phyloP scores from a whole-genome alignment of 129 eudicot genomes.

The Apium graveolens region DNA sequence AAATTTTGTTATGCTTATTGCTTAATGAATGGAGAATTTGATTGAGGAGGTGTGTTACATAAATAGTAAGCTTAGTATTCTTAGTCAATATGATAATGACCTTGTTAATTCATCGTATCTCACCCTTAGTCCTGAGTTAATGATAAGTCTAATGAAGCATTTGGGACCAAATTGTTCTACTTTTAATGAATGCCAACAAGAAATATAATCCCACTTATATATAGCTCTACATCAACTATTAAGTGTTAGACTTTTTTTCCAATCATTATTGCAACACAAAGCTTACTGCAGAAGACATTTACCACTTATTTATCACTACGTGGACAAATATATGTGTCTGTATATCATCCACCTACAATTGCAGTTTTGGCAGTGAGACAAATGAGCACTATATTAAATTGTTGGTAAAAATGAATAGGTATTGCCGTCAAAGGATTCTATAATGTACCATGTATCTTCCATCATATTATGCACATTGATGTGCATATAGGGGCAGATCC shows the following conservation, averaged over 20 bases:
- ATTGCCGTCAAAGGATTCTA: background rate
- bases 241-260: constrained; percentile 1
- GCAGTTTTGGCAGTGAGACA: background rate
- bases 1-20: background rate
- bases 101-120: background rate
- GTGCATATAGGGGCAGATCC: background rate
- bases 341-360: background rate
- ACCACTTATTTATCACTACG: background rate
- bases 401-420: background rate
- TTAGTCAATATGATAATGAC: background rate
- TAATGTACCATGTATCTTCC: background rate
- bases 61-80: background rate
- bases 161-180: background rate
- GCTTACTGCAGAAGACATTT: constrained; percentile 4
- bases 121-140: background rate
- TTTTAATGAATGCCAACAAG: background rate
- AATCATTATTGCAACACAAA: constrained; percentile 1
- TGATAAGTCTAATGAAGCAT: background rate
- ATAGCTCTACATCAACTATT: background rate
- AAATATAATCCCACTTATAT: background rate
- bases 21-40: background rate
- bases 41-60: background rate
- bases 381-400: background rate
- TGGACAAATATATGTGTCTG: background rate
- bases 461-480: background rate